Base-by-base conservation (phyloP, 2,329 filamentous ascomycete genomes). In the Biscogniauxia mediterranea region DNA sequence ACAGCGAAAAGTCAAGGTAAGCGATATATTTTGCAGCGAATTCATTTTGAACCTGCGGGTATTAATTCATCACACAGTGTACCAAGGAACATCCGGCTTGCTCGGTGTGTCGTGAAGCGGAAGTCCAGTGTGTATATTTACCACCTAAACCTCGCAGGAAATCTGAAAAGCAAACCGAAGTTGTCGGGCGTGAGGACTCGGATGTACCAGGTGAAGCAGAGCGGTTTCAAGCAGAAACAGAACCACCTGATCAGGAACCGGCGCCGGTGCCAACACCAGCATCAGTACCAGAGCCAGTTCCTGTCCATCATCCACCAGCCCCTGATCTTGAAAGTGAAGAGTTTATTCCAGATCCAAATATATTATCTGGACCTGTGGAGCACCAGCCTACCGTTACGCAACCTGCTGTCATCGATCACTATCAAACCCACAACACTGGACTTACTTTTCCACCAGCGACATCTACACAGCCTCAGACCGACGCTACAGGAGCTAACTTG, bases 31-130 rank as follows among this genome's bases (percentile, higher is more conserved):
- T 15, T 7, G 19, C 6, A 2, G 19, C n/a, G 20, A 9, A 23
- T 4, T 38, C 0, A n/a, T 32, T 9, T 32, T 20, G 11, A 25
- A 13, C 58, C 46, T n/a, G 17, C 38, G 56, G 42, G 61, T 58
- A 32, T 54, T 62, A 52, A 66, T n/a, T 25, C 5, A 1, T 2
- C 19, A 11, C 52, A 7, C 52, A 72, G 67, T 77, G 75, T 59
- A 72, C 73, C 21, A 76, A 76, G 61, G 69, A 72, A 50, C 73
- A 76, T 55, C 75, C 75, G 5, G 66, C 64, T 38, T 77, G 75
- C 58, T 66, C 68, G 15, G 60, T 71, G 20, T 77, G 75, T 52
- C 26, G 61, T 49, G 58, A 67, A 17, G 63, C 64, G 5, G 67
- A 63, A 4, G 61, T 71, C 20, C 59, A 69, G 23, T 75, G 73